Conservation (phyloP, 768 basidiomycete species). For the Termitomyces sp. region DNA sequence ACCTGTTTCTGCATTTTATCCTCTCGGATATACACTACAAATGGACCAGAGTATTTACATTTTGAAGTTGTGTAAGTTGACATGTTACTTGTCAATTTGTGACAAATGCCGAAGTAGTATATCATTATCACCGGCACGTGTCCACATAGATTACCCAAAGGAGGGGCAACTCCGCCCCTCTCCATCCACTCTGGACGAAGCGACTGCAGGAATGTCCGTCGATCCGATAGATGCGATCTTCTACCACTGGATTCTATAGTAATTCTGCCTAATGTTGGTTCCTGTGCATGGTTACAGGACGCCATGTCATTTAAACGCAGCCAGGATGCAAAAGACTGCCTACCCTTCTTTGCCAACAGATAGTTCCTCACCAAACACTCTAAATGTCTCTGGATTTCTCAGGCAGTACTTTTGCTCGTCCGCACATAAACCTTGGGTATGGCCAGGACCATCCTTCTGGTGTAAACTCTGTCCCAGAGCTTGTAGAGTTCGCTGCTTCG, state of each 20-base stretch:
- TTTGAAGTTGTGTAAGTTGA: neutral
- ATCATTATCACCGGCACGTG: too few relatives aligned
- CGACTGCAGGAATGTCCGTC: neutral
- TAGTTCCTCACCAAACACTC: neutral
- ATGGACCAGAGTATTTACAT: neutral
- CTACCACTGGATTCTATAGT: neutral
- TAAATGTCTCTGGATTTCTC: slow-evolving; percentile 16
- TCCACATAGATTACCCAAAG: neutral
- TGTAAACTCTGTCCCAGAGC: slow-evolving; percentile 29
- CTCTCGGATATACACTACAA: neutral
- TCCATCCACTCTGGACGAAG: neutral
- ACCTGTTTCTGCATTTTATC: neutral
- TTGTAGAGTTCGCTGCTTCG: slow-evolving; percentile 30
- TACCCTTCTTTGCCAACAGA: neutral
- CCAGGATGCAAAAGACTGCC: neutral
- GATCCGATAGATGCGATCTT: slow-evolving; percentile 1
- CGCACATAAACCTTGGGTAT: slow-evolving; percentile 30
- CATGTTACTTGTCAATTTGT: neutral
- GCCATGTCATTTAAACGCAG: slow-evolving; percentile 13
- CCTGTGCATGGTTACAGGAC: neutral
- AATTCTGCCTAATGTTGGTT: neutral
- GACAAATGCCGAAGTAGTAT: neutral
- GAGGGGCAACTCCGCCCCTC: neutral
- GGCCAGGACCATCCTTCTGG: slow-evolving; percentile 20
- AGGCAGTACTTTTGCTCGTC: slow-evolving; percentile 28